Percentiles rank a stretch among this genome's conserved stretches.
Conservation (phyloP, 768 basidiomycete genomes). For the Mycena metata region DNA sequence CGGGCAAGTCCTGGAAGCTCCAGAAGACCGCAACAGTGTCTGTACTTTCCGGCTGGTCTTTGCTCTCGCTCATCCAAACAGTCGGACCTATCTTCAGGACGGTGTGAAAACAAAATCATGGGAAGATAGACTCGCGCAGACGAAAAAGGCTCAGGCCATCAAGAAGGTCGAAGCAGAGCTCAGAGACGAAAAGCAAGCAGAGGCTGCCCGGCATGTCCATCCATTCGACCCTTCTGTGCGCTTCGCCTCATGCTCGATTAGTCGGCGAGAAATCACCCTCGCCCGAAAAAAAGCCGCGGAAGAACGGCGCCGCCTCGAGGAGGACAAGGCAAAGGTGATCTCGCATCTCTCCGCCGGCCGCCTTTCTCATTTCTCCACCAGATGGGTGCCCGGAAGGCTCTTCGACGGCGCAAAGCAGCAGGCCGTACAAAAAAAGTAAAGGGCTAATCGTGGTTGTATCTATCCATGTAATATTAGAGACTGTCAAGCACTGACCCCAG, state of each 20-base stretch:
- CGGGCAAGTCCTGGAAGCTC: constrained; percentile 79
- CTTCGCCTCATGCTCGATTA: constrained; percentile 45
- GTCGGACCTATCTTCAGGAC: constrained; percentile 76
- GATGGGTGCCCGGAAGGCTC: constrained; percentile 88
- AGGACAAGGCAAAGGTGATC: constrained; percentile 72
- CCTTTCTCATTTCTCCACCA: constrained; percentile 45
- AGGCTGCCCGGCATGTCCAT: constrained; percentile 66
- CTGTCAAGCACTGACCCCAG: too few relatives aligned
- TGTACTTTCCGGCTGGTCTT: constrained; percentile 36
- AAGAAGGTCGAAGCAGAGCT: constrained; percentile 82
- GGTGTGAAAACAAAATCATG: constrained; percentile 77
- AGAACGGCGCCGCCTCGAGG: constrained; percentile 76
- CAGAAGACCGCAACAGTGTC: constrained; percentile 66
- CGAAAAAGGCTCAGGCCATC: constrained; percentile 73
- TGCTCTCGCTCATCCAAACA: constrained; percentile 45
- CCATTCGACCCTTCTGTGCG: not conserved
- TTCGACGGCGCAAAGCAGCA: constrained; percentile 78
- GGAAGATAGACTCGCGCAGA: constrained; percentile 78
- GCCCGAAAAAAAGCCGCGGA: constrained; percentile 81
- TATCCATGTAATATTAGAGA: too few relatives aligned
- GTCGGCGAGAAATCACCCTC: constrained; percentile 75
- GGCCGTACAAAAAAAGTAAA: constrained; percentile 87
- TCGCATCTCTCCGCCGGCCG: constrained; percentile 12
- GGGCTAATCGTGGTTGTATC: constrained; percentile 61
- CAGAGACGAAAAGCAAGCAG: constrained; percentile 81